Base-by-base conservation (phyloP, 129 eudicot genomes). In the Artemisia argyi region DNA sequence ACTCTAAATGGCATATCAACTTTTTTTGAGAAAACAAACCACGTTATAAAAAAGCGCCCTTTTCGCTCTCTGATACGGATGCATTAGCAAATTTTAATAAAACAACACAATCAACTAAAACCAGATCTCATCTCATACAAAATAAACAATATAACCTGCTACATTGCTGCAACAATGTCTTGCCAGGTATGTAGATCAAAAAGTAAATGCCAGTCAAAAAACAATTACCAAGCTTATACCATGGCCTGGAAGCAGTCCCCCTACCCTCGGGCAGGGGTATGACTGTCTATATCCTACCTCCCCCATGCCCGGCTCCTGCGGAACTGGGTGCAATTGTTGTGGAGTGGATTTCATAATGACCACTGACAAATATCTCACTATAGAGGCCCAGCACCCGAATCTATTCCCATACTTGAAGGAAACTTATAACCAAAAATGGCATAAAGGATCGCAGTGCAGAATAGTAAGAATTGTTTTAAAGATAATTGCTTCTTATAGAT, bases 311-410 rank as follows among this genome's bases (percentile, higher is more conserved):
- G 11, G 11, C 10, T 39, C 46, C 46, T 7, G 46, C 46, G 2
- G 46, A 8, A 39, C 46, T 39, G 11, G 42, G 11, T 39, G 8
- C 46, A 39, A 11, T 39, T 39, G 44, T 39, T 39, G 22, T 20
- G 0, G 9, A 39, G 44, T 39, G 39, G 66, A 55, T 54, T 18
- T 46, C 71, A 65, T 6, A 52, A 46, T 74, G 71, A 74, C 49
- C 26, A 35, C 78, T 19, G 26, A 52, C 63, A 51, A 51, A 63
- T 63, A 63, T 52, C 65, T 18, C 42, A 73, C 51, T 39, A 39
- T 39, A 39, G 44, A 6, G 44, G 9, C 44, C 8, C 10, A 39
- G 44, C 44, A 7, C 44, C 44, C 44, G 44, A 39, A 39, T 7
- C 44, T 39, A 39, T 7, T 6, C 44, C 44, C 44, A 39, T 39